Evolutionary conservation across 2,329 filamentous ascomycete species (phyloP), one percentile per base, ranked within the genome.

Genomic region (Cercospora canescens): DNA sequence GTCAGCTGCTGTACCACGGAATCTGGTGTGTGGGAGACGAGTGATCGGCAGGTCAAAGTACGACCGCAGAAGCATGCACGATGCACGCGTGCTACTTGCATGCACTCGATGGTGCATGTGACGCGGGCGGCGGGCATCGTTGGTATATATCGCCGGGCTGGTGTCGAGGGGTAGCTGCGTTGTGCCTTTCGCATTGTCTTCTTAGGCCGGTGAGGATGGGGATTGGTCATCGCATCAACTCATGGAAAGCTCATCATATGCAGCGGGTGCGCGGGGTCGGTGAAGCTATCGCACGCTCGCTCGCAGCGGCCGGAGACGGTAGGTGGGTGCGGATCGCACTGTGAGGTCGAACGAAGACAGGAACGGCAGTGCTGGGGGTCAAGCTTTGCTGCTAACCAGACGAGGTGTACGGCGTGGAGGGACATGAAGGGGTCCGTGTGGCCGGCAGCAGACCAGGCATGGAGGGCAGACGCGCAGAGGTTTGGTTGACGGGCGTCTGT

Each of bases 31-130:
- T 30, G n/a, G 52, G 28, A 24, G 52, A 56, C 45, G 14, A 21
- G 30, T 35, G 52, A 24, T 56, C 28, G 54, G 28, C 37, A 60
- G 28, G 35, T 60, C 34, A 30, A 28, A 18, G 34, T 18, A 45
- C 35, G 35, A n/a, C n/a, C n/a, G 30, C 32, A 57, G 11, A 59
- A 18, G 45, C 34, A 56, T 41, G 45, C 21, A 55, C 34, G 26
- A 37, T 62, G 41, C 21, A 24, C 60, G 52, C 60, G 60, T 62
- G 60, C 45, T 34, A 62, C 60, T 39, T 56, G 60, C 60, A 60
- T 62, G 60, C 60, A 55, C 26, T 18, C 52, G 9, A 21, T 16
- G 4, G 52, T 35, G 52, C 52, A 56, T 56, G 52, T 35, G 52
- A 56, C 35, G 52, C 45, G 41, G 45, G 18, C 45, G 18, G 9